Evolutionary conservation across 768 basidiomycete species (phyloP).

Genomic region (Gloeophyllum trabeum): DNA sequence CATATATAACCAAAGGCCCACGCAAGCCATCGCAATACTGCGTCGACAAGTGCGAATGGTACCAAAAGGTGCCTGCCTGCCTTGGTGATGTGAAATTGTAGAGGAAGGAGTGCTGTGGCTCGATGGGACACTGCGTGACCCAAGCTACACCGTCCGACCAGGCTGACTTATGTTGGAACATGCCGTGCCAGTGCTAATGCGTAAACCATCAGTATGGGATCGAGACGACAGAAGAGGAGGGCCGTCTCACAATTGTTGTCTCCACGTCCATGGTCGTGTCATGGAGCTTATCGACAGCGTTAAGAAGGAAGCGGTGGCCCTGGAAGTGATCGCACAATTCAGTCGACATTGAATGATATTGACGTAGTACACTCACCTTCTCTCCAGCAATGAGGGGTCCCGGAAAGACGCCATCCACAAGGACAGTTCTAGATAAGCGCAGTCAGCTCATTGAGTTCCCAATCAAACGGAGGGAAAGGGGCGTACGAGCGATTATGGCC

Average conservation of each 20-base stretch:
- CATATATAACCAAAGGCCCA: slow-evolving; percentile 30
- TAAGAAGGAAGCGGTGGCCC: slow-evolving; percentile 28
- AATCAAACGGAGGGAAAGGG: too few species aligned
- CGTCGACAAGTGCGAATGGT: slow-evolving; percentile 31
- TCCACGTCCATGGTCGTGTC: slow-evolving; percentile 34
- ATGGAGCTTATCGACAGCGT: slow-evolving; percentile 31
- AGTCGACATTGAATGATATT: too few species aligned
- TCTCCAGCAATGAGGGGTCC: slow-evolving; percentile 33
- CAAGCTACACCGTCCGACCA: slow-evolving; percentile 34
- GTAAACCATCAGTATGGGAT: too few species aligned
- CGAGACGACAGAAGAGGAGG: too few species aligned
- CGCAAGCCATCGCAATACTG: slow-evolving; percentile 49
- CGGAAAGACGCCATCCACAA: slow-evolving; percentile 35
- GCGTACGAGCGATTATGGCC: slow-evolving; percentile 12
- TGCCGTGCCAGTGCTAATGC: slow-evolving; percentile 35
- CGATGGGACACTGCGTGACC: slow-evolving; percentile 27
- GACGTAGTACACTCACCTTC: slow-evolving; percentile 18
- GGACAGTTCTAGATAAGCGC: slow-evolving; percentile 29
- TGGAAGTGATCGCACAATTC: slow-evolving; percentile 6
- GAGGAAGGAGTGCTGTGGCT: slow-evolving; percentile 23
- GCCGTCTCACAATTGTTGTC: slow-evolving; percentile 41
- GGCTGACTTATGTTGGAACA: slow-evolving; percentile 29
- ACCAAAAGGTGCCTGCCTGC: slow-evolving; percentile 34
- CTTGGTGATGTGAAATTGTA: slow-evolving; percentile 21
- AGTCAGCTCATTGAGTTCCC: too few species aligned